Conservation (phyloP, 768 basidiomycete species). For the Termitomyces sp. region DNA sequence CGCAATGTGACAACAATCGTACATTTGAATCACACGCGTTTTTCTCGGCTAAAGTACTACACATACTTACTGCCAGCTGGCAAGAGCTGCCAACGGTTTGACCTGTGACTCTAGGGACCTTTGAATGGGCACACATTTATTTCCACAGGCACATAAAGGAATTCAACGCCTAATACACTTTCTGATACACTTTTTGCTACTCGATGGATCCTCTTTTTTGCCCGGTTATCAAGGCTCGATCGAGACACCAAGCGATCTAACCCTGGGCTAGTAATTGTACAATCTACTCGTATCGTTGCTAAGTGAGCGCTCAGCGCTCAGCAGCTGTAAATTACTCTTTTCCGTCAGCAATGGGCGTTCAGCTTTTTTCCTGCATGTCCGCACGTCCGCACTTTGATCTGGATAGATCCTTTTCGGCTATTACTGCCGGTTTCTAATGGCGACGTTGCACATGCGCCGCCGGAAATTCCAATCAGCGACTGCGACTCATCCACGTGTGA, state of each 20-base stretch:
- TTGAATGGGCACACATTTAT: slow-evolving; percentile 1
- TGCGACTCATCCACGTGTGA: slow-evolving; percentile 3
- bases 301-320: too few relatives aligned
- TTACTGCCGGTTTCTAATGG: slow-evolving; percentile 4
- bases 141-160: slow-evolving; percentile 12
- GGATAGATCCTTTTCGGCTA: background rate
- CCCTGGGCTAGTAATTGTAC: background rate
- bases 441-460: slow-evolving; percentile 2
- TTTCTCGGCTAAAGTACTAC: slow-evolving; percentile 10
- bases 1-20: background rate
- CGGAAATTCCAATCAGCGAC: slow-evolving; percentile 12
- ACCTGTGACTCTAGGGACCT: slow-evolving; percentile 5
- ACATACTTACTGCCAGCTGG: slow-evolving; percentile 1
- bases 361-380: background rate
- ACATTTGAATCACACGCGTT: slow-evolving; percentile 5
- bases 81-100: background rate
- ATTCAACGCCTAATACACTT: slow-evolving; percentile 9
- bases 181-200: slow-evolving; percentile 8
- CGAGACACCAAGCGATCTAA: background rate
- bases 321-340: background rate
- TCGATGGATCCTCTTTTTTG: background rate
- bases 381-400: background rate
- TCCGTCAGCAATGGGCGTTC: background rate
- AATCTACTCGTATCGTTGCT: background rate
- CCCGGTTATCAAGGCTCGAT: background rate